Evolutionary conservation across 345 rosid genomes (phyloP).

Genomic region (Murraya paniculata): DNA sequence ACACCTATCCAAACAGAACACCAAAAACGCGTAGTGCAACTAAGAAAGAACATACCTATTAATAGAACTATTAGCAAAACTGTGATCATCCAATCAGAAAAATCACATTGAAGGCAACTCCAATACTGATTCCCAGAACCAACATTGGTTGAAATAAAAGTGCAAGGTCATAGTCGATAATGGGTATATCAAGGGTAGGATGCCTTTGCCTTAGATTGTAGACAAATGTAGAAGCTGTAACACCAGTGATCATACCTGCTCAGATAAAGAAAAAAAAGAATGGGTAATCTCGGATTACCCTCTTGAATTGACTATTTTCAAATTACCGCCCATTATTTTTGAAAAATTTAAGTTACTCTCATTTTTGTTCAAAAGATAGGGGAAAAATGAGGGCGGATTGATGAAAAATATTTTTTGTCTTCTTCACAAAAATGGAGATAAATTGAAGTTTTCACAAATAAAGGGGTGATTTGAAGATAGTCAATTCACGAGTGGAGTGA

Average conservation of each 20-base stretch:
- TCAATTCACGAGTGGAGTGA: too few relatives aligned
- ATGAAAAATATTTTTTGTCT: too few relatives aligned
- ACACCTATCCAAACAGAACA: not conserved
- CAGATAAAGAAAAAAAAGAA: too few relatives aligned
- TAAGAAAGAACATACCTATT: constrained; percentile 18
- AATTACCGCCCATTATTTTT: too few relatives aligned
- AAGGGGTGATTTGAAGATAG: too few relatives aligned
- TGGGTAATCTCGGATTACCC: too few relatives aligned
- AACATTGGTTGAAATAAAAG: constrained; percentile 48
- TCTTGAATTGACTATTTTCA: too few relatives aligned
- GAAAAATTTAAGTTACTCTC: too few relatives aligned
- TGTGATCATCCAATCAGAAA: constrained; percentile 56
- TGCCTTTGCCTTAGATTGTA: constrained; percentile 28
- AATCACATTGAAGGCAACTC: constrained; percentile 43
- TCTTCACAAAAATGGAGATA: too few relatives aligned
- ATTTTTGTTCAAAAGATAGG: too few relatives aligned
- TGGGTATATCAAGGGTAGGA: constrained; percentile 42
- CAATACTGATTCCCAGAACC: constrained; percentile 42
- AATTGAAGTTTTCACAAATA: too few relatives aligned
- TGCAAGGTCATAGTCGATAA: constrained; percentile 50
- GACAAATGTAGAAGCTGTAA: not conserved
- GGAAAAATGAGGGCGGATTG: too few relatives aligned
- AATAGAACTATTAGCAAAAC: constrained; percentile 39
- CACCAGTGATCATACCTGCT: not conserved
- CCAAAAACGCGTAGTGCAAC: not conserved